Evolutionary conservation across 2,329 filamentous ascomycete species (phyloP).

Genomic region (Fusarium musae): DNA sequence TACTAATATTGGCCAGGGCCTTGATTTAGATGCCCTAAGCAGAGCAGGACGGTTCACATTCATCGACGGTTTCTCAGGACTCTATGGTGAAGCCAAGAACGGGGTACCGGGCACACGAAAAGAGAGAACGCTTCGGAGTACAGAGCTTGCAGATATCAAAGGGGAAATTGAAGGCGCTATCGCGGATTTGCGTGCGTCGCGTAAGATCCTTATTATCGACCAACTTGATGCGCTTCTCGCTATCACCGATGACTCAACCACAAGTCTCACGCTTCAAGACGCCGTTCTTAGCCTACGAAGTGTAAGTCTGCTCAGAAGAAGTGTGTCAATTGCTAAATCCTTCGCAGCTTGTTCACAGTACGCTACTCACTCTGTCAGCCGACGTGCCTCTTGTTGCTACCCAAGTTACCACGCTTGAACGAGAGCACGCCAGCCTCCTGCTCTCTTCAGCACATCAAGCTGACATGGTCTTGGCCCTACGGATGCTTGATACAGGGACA

Average conservation of each 20-base stretch:
- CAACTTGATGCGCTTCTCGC: conserved; percentile 74
- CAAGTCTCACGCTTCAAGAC: conserved; percentile 61
- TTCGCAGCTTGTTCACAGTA: conserved; percentile 69
- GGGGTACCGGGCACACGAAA: conserved; percentile 3
- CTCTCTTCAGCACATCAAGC: conserved; percentile 81
- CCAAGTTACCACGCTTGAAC: conserved; percentile 73
- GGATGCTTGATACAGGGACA: conserved; percentile 86
- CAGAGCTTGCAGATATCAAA: conserved; percentile 51
- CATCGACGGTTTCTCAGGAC: conserved; percentile 76
- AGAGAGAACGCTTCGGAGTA: conserved; percentile 46
- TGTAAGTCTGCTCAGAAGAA: conserved; percentile 58
- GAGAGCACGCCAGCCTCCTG: conserved; percentile 75
- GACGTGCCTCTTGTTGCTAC: conserved; percentile 76
- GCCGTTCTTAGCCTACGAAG: conserved; percentile 70
- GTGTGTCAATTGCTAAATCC: not conserved
- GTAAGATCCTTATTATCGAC: conserved; percentile 72
- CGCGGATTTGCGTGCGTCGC: conserved; percentile 46
- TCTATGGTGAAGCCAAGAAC: conserved; percentile 56
- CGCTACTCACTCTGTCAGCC: conserved; percentile 75
- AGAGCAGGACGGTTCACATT: conserved; percentile 73
- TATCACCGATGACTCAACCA: conserved; percentile 59
- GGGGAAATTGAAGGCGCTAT: conserved; percentile 54
- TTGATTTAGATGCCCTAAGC: conserved; percentile 73
- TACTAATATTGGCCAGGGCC: conserved; percentile 59
- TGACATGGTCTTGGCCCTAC: conserved; percentile 74